Percentiles rank a stretch among this genome's conserved stretches.
phyloP scores from a whole-genome alignment of 2,329 filamentous ascomycete genomes.

The Colletotrichum viniferum region DNA sequence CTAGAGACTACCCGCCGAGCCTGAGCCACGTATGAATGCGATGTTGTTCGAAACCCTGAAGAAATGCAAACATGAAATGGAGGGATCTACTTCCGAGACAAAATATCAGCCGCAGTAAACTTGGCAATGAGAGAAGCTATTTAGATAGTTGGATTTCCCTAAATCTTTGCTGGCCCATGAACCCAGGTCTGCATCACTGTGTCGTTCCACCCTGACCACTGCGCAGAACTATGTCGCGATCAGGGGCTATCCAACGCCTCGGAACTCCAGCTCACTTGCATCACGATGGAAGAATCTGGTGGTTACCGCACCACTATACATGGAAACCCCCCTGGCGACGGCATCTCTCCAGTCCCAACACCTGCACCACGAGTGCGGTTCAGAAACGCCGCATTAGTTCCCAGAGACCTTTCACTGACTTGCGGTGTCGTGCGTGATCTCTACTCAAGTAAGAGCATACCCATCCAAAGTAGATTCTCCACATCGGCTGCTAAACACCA shows the following conservation, averaged over 20 bases:
- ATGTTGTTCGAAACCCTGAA: background rate
- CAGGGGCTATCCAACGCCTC: too few species aligned
- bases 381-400: background rate
- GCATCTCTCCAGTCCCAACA: background rate
- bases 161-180: background rate
- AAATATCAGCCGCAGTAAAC: background rate
- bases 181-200: background rate
- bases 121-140: background rate
- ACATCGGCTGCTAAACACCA: background rate
- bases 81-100: background rate
- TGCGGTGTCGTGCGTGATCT: background rate
- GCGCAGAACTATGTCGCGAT: too few species aligned
- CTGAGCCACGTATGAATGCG: background rate
- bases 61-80: background rate
- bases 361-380: background rate
- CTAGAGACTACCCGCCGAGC: background rate
- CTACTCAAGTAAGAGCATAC: accelerated
- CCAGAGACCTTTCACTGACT: background rate
- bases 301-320: background rate
- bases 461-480: background rate
- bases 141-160: background rate
- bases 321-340: background rate
- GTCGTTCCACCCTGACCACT: background rate
- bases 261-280: background rate
- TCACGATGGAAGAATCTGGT: background rate